Base-by-base conservation (phyloP, 352 stramenopile species). In the Phytophthora colocasiae region DNA sequence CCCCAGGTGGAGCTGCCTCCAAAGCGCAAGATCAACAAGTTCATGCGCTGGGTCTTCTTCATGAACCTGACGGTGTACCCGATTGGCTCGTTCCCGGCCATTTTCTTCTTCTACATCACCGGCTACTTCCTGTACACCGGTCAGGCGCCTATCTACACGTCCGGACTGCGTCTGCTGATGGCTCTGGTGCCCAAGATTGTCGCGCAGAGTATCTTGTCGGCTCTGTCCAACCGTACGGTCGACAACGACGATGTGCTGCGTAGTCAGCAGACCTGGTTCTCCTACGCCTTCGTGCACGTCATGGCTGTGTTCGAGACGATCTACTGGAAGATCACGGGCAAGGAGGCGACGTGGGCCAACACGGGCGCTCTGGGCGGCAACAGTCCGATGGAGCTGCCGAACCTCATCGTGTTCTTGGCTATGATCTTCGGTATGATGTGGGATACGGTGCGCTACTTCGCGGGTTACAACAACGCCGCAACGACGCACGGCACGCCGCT, bases 31-130 rank as follows among this genome's bases (percentile, higher is more conserved):
- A 78, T 84, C 63, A 91, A 89, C 73, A 77, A 77, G 43, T 92
- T 90, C 36, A 92, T 92, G 83, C 77, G 81, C 43, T 90, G 83
- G 81, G 78, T 91, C 4, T 90, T 91, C 77, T 91, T 90, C 67
- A 90, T 91, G 78, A 91, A 91, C 71, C 50, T 90, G 41, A 91
- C 80, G 11, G 78, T 91, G 41, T 91, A 91, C 59, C 83, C 83
- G 26, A 88, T 91, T 50, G 83, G 83, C 1, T 91, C 83, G 43
- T 90, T 91, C 71, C 80, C 83, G 2, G 83, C 80, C 4, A 75
- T 91, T 26, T 90, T 91, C 70, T 89, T 89, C 58, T 91, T 90
- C 66, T 91, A 90, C 75, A 75, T 86, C 63, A 91, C 83, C 39
- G 78, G 67, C 44, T 90, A 90, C 75, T 91, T 91, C 52, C 70